Evolutionary conservation across 106 monocot species (phyloP), one percentile per base, ranked within the genome.

Genomic region (Acorus gramineus): DNA sequence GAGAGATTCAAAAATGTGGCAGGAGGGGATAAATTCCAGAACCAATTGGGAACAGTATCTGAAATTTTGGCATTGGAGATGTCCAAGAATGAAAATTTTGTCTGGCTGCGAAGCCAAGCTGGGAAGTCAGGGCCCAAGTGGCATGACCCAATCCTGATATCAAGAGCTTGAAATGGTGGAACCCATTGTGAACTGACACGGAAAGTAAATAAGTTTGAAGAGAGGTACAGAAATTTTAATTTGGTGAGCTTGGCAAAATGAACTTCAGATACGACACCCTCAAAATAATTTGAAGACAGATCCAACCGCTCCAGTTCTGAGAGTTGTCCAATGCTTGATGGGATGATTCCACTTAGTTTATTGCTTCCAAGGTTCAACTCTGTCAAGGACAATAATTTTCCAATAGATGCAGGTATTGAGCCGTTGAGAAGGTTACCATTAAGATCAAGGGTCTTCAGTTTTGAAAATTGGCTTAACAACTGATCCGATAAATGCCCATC

Each of bases 1-100:
- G 73, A 74, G 3, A 10, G 69, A 14, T 28, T 8, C 4, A 1
- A 5, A 0, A 3, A 74, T 5, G 6, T 52, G 10, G 6, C 53
- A 60, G 50, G 60, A 58, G 9, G 28, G 28, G 28, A 28, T 28
- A 68, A 3, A 2, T 14, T 47, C 78, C 78, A 73, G 47, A 79
- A 66, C 79, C 69, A 79, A 14, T 60, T n/a, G 2, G 74, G 79
- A 7, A 71, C 4, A 1, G 11, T 57, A 43, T 47, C 80, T 14
- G 42, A 50, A 9, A 80, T 75, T 9, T 62, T 28, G 2, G 46
- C 42, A 49, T 67, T 49, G 2, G 62, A 49, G 4, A 80, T 4
- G 2, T 53, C 3, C 11, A 80, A 45, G 2, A 0, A 0, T 2
- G n/a, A 1, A 7, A 71, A 1, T 0, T 11, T 5, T 3, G 2